Evolutionary conservation across 768 basidiomycete genomes (phyloP), one percentile per base, ranked within the genome.

Genomic region (Stropharia rugosoannulata): DNA sequence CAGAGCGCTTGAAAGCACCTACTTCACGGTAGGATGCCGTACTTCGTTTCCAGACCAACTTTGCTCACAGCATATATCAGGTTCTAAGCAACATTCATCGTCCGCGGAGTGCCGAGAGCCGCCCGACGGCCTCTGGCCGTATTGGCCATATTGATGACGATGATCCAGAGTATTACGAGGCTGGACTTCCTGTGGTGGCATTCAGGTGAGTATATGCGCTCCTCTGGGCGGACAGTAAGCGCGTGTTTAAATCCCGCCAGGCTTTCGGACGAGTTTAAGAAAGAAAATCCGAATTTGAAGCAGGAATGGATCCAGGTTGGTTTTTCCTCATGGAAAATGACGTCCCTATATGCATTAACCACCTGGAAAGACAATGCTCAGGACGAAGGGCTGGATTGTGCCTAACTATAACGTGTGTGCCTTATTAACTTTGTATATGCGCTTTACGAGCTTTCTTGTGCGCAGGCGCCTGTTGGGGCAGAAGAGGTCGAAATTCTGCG

Each of bases 111-210:
- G 60, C 32, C 36, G 44, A 55, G 46, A 51, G 47, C 16, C 18
- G 54, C 25, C 22, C 47, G 25, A 37, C 27, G 18, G 43, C 54
- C 7, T 35, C 52, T 6, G 36, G 35, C 7, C 42, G 43, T 18
- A 29, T 32, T 35, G 56, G 48, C 8, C 57, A 56, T 22, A 55
- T 60, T 8, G 59, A 69, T 27, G 59, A 65, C 27, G 70, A 81
- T 55, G 69, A 76, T 44, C 79, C 83, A 4, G 75, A 77, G 52
- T 62, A 64, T 43, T 87, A 84, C 65, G 58, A 73, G 37, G 70
- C 75, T 7, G 82, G 82, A 9, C 72, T 87, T 1, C 85, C 85
- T 6, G 85, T 87, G 22, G 84, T 86, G 39, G 75, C 83, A 0
- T 87, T 86, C 77, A 67, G 72, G 73, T 75, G 57, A 32, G 52